Base-by-base conservation (phyloP, 495 filamentous ascomycete species). In the Podospora tetraspora region DNA sequence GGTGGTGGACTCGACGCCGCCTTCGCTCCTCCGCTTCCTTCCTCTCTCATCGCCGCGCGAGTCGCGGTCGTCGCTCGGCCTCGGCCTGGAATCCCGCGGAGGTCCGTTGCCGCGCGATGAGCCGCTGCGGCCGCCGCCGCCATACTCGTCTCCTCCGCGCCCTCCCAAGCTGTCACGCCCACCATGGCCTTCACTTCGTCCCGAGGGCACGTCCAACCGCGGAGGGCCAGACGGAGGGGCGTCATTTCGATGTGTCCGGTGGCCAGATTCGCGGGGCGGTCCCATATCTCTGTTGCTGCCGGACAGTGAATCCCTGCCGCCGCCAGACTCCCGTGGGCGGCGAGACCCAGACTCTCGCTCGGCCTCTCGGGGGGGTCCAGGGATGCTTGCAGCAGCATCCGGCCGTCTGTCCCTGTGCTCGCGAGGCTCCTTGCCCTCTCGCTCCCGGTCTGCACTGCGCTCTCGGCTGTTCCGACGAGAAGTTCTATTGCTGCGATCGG, bases 381-480 rank as follows among this genome's bases (percentile, higher is more conserved):
- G 52, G 30, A 68, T 29, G 16, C 61, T 59, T 9, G 57, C 37
- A 11, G 71, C 56, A 13, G 73, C 78, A 68, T 68, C 77, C 16
- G 76, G 70, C 21, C 79, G 72, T 43, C 77, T 70, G 58, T 81
- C 78, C 27, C 71, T 72, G n/a, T 76, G 60, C 3, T 70, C 69
- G n/a, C 77, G 75, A 32, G 76, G 71, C 1, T 83, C 79, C 66
- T 83, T 83, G 12, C 56, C 43, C 16, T 81, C 79, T 52, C 78
- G 74, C 1, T 80, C 79, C 63, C 76, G 73, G 8, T 79, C 77
- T 8, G 70, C 30, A 63, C 75, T 81, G 21, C 79, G 79, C 62
- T 83, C 80, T 22, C 79, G 77, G 66, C 81, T 84, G 66, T 66
- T 82, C 24, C 82, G 76, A 11, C 80, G 75, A 3, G 81, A 82